These are phyloP conservation scores for Paramecium tetraurelia DNA, from an alignment of 73 alveolate species.

Conservation along the genomic window DNA sequence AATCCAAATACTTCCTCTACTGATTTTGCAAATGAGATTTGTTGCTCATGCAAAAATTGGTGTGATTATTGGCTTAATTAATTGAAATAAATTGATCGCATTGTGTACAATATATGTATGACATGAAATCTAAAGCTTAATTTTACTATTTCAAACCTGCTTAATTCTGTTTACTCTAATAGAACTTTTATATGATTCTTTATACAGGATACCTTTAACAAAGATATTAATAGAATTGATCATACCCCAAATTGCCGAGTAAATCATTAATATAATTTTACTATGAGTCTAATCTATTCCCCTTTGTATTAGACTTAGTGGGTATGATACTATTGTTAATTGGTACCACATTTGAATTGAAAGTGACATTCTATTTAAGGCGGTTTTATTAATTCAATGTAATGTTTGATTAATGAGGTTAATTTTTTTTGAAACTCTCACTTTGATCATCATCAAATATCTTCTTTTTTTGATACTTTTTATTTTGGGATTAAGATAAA, in stretches of 20 bases:
- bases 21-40: background rate
- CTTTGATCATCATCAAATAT: background rate
- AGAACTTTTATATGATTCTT: background rate
- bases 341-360: background rate
- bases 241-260: background rate
- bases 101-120: background rate
- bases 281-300: background rate
- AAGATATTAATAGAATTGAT: background rate
- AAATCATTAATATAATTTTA: background rate
- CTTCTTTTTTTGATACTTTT: background rate
- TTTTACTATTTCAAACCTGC: background rate
- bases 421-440: background rate
- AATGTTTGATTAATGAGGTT: background rate
- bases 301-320: background rate
- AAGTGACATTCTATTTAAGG: background rate
- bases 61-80: conserved; percentile 29
- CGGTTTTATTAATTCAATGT: background rate
- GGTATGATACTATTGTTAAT: background rate
- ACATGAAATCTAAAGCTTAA: background rate
- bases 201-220: background rate
- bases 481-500: background rate
- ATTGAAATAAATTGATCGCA: conserved; percentile 19
- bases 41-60: background rate
- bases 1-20: background rate
- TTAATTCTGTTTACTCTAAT: background rate